phyloP scores from a whole-genome alignment of 139 green algal genomes.

The Gonium pectorale region DNA sequence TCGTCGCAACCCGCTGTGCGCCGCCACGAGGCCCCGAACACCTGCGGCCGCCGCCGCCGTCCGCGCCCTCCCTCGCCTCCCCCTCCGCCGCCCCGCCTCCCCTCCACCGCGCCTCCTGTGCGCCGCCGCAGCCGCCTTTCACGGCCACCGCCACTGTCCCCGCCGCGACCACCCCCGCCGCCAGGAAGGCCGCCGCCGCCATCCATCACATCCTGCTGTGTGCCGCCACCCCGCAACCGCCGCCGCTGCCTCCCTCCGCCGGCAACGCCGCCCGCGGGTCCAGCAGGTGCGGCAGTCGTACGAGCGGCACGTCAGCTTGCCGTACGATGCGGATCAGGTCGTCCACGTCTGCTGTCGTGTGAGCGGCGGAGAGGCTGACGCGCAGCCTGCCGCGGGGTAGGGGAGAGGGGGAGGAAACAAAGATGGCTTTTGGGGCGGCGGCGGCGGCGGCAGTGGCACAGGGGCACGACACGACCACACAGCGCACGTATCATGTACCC shows the following conservation, averaged over 20 bases:
- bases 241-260: background rate
- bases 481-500: background rate
- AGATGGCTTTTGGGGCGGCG: background rate
- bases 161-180: background rate
- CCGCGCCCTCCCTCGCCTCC: too few species aligned
- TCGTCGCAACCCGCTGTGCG: too few species aligned
- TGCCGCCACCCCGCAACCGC: too few species aligned
- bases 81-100: too few species aligned
- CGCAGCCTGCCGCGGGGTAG: slow-evolving; percentile 62
- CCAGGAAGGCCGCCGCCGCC: too few species aligned
- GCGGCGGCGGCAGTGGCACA: background rate
- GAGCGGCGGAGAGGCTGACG: slow-evolving; percentile 84
- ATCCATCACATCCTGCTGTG: too few species aligned
- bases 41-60: too few species aligned
- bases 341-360: slow-evolving; percentile 73
- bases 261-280: slow-evolving; percentile 15
- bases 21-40: too few species aligned
- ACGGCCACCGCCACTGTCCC: too few species aligned
- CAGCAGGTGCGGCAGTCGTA: slow-evolving; percentile 21
- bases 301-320: background rate
- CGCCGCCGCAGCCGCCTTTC: too few species aligned
- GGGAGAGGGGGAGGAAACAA: background rate
- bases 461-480: background rate
- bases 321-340: slow-evolving; percentile 53
- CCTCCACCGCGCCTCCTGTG: too few species aligned